A percentile compares a stretch with the other conserved stretches of the same genome.
These are phyloP conservation scores for Trichothecium roseum DNA, from an alignment of 2,329 filamentous ascomycete genomes.

Conservation along the genomic window DNA sequence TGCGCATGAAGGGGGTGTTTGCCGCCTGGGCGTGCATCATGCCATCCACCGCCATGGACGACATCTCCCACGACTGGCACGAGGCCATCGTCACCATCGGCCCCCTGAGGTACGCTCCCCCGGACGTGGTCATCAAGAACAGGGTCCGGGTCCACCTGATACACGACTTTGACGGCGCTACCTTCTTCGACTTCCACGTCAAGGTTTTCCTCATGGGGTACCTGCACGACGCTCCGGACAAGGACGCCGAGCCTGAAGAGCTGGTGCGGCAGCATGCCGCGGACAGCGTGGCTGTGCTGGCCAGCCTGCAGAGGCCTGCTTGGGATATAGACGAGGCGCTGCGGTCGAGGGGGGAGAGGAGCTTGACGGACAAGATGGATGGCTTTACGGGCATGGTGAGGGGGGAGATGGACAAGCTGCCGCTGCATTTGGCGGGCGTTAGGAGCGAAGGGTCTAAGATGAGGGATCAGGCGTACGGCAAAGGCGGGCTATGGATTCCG, in stretches of 20 bases:
- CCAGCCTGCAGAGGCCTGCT: conserved; percentile 32
- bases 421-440: conserved; percentile 48
- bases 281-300: conserved; percentile 32
- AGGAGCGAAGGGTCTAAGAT: conserved; percentile 35
- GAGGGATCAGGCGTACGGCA: conserved; percentile 38
- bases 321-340: conserved; percentile 33
- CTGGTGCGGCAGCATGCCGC: conserved; percentile 19
- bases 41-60: conserved; percentile 17
- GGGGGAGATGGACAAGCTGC: conserved; percentile 45
- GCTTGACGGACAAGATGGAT: conserved; percentile 32
- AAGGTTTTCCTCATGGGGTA: conserved; percentile 51
- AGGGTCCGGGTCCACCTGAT: conserved; percentile 44
- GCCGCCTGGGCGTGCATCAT: conserved; percentile 51
- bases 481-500: conserved; percentile 37
- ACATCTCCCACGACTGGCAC: conserved; percentile 38
- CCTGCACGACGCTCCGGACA: conserved; percentile 26
- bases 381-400: conserved; percentile 39
- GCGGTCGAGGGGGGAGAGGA: conserved; percentile 28
- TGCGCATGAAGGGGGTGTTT: conserved; percentile 50
- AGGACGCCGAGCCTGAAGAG: conserved; percentile 9
- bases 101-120: conserved; percentile 33
- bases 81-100: conserved; percentile 48
- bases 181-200: conserved; percentile 33
- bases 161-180: conserved; percentile 32
- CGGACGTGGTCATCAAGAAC: conserved; percentile 36